phyloP scores from a whole-genome alignment of 2,329 filamentous ascomycete genomes.

The Talaromyces rugulosus region DNA sequence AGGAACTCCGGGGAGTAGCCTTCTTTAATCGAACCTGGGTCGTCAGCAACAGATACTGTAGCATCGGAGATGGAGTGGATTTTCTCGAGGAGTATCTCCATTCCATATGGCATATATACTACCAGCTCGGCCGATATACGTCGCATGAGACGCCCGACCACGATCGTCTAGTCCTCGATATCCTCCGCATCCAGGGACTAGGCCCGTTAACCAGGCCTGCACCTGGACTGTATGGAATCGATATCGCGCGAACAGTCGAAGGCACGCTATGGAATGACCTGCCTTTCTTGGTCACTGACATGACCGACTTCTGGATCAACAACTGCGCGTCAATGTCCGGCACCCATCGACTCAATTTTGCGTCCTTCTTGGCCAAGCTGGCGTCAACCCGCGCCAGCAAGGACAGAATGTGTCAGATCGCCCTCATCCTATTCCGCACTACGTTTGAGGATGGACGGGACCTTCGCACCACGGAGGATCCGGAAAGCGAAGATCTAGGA shows the following conservation, averaged over 20 bases:
- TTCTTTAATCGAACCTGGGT: background rate
- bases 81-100: slow-evolving; percentile 16
- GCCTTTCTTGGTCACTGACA: slow-evolving; percentile 19
- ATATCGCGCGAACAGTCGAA: slow-evolving; percentile 21
- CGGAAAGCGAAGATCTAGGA: slow-evolving; percentile 15
- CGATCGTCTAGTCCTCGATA: slow-evolving; percentile 20
- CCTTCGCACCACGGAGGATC: slow-evolving; percentile 15
- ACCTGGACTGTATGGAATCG: slow-evolving; percentile 14
- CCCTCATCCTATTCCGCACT: slow-evolving; percentile 17
- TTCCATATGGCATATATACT: slow-evolving; percentile 22
- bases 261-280: slow-evolving; percentile 23
- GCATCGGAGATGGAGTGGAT: slow-evolving; percentile 17
- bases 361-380: slow-evolving; percentile 21
- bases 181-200: slow-evolving; percentile 19
- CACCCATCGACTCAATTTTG: slow-evolving; percentile 17
- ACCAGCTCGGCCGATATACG: slow-evolving; percentile 15
- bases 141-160: slow-evolving; percentile 17
- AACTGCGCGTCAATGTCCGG: slow-evolving; percentile 15
- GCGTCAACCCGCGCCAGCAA: slow-evolving; percentile 19
- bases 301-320: slow-evolving; percentile 20
- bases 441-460: slow-evolving; percentile 15
- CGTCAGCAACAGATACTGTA: slow-evolving; percentile 14
- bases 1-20: background rate
- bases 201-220: slow-evolving; percentile 16
- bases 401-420: slow-evolving; percentile 19